Base-by-base conservation (phyloP, 2,329 filamentous ascomycete species). In the Tolypocladium endophyticum region DNA sequence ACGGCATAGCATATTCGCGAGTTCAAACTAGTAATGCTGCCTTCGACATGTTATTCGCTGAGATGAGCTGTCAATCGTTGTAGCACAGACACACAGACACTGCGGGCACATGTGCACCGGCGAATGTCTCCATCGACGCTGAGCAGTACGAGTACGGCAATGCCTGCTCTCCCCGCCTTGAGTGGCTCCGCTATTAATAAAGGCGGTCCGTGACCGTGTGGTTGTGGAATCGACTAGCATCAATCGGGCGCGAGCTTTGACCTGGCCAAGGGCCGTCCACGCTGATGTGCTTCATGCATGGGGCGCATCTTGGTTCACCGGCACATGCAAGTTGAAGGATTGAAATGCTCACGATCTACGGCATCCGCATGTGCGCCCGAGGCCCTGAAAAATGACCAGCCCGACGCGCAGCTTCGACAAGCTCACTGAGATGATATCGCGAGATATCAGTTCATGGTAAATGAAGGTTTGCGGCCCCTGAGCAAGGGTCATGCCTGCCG, bases 401-500 rank as follows among this genome's bases (percentile, higher is more conserved):
- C 30, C 30, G 50, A 54, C 30, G 50, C 50, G 50, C 50, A 35
- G 6, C 30, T 20, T 35, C 5, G 47, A 35, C 50, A 20, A n/a
- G 30, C 20, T 18, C 28, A 28, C n/a, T 33, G 28, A 33, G 28
- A 52, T 52, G 28, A 33, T 20, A 52, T 52, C 47, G 28, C 53
- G 20, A 12, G 28, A 39, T 20, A 56, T 56, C 55, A 56, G 55
- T 38, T 38, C 55, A 56, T 43, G 25, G 55, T 18, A 57, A 60
- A 61, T 61, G 58, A 61, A 39, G 28, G 53, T 45, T 18, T 38
- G 28, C 9, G n/a, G 20, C 60, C 60, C 58, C 60, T 59, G 57
- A 61, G 54, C 60, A 57, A 47, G 60, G 58, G 54, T 61, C n/a
- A 54, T 33, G 20, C 43, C 23, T 36, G 36, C 36, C 56, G 54